These are phyloP conservation scores for Ustilago nuda DNA, from an alignment of 1,284 basidiomycete species.

Conservation along the genomic window DNA sequence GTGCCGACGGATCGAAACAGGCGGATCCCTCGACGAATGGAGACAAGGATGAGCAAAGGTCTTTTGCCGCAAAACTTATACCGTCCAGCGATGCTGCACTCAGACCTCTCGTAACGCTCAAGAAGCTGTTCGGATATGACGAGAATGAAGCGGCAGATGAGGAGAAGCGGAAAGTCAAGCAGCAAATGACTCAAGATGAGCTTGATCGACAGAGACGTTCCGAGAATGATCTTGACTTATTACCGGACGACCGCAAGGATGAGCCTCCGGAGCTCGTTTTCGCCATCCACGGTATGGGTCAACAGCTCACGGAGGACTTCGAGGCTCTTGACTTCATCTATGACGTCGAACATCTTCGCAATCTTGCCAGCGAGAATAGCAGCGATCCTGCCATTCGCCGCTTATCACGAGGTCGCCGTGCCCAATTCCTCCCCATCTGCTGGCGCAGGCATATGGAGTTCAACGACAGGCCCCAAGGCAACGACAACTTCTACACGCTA, in stretches of 20 bases:
- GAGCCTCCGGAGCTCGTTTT: slow-evolving; percentile 63
- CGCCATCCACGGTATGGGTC: slow-evolving; percentile 63
- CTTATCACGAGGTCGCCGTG: slow-evolving; percentile 66
- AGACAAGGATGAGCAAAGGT: slow-evolving; percentile 36
- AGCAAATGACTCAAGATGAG: slow-evolving; percentile 55
- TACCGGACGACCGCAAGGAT: slow-evolving; percentile 51
- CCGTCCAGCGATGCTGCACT: slow-evolving; percentile 51
- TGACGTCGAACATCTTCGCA: slow-evolving; percentile 59
- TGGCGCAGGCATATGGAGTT: slow-evolving; percentile 72
- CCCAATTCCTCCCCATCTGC: slow-evolving; percentile 74
- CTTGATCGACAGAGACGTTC: slow-evolving; percentile 32
- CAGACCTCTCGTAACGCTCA: slow-evolving; percentile 43
- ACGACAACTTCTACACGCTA: slow-evolving; percentile 70
- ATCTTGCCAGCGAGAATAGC: slow-evolving; percentile 46
- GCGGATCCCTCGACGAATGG: slow-evolving; percentile 19
- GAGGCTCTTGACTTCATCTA: slow-evolving; percentile 62
- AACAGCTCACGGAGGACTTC: slow-evolving; percentile 60
- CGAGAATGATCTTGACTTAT: slow-evolving; percentile 21
- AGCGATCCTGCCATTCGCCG: slow-evolving; percentile 43
- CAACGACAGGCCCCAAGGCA: slow-evolving; percentile 62
- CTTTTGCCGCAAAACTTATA: slow-evolving; percentile 40
- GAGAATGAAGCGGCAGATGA: slow-evolving; percentile 51
- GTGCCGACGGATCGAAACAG: slow-evolving; percentile 34
- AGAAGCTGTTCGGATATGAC: slow-evolving; percentile 50
- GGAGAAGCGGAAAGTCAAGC: slow-evolving; percentile 52